Conservation (phyloP, 805 yeast species). For the Grigorovia transvaalensis region DNA sequence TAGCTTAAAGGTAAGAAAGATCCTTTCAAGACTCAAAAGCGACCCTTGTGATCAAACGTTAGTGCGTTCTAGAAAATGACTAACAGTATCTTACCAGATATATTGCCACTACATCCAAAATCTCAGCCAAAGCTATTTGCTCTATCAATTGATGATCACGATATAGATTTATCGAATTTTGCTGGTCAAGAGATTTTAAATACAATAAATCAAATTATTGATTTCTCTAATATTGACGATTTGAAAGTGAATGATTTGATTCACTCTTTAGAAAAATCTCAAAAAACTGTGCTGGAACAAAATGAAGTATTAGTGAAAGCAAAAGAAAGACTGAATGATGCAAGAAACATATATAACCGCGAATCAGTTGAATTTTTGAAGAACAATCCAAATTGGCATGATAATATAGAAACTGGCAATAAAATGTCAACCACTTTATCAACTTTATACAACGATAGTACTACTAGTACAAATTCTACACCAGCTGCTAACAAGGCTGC, state of each 20-base stretch:
- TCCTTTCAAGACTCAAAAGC: too few species aligned
- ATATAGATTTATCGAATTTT: slow-evolving; percentile 4
- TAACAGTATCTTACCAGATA: neutral
- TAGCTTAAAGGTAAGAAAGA: too few species aligned
- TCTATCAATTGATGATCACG: slow-evolving; percentile 8
- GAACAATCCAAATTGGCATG: slow-evolving; percentile 10
- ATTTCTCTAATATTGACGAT: neutral
- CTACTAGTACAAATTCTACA: neutral
- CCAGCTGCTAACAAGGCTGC: neutral
- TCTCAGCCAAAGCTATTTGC: slow-evolving; percentile 10
- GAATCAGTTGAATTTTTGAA: slow-evolving; percentile 2
- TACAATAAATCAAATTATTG: slow-evolving; percentile 11
- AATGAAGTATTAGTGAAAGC: slow-evolving; percentile 3
- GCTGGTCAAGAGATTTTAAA: slow-evolving; percentile 13
- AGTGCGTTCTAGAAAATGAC: neutral
- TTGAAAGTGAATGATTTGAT: neutral
- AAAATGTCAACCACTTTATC: neutral
- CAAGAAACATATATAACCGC: neutral
- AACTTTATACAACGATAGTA: neutral
- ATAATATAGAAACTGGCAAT: neutral
- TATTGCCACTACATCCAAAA: slow-evolving; percentile 17
- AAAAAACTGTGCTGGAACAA: slow-evolving; percentile 5
- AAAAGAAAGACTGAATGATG: neutral
- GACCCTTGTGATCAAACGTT: too few species aligned
- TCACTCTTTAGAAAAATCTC: neutral